These are phyloP conservation scores for Neofusicoccum parvum DNA, from an alignment of 2,329 filamentous ascomycete species.

Conservation along the genomic window DNA sequence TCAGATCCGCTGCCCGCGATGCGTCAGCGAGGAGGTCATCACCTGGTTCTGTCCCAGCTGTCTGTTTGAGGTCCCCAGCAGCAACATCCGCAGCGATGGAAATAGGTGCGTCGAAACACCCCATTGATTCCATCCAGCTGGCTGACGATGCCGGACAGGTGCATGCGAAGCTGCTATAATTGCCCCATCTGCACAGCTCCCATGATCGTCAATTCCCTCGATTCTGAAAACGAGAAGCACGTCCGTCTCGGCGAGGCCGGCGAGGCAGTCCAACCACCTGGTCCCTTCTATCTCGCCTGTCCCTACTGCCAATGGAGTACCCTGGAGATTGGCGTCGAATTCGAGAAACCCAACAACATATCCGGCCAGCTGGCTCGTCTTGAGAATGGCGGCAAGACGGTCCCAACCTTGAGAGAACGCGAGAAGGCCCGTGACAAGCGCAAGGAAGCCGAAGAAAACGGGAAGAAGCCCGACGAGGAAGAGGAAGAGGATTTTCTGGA, in stretches of 20 bases:
- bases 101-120: slow-evolving; percentile 67
- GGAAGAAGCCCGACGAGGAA: slow-evolving; percentile 24
- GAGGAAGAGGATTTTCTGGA: slow-evolving; percentile 24
- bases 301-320: slow-evolving; percentile 93
- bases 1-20: slow-evolving; percentile 90
- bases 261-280: slow-evolving; percentile 31
- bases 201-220: slow-evolving; percentile 70
- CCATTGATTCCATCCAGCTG: neutral
- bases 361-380: slow-evolving; percentile 76
- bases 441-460: slow-evolving; percentile 33
- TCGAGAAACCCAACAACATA: slow-evolving; percentile 87
- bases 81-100: slow-evolving; percentile 86
- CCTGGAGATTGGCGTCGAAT: slow-evolving; percentile 83
- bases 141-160: slow-evolving; percentile 54
- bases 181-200: slow-evolving; percentile 87
- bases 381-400: slow-evolving; percentile 51
- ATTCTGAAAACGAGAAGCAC: slow-evolving; percentile 24
- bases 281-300: slow-evolving; percentile 79
- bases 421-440: slow-evolving; percentile 43
- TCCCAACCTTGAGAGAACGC: slow-evolving; percentile 43
- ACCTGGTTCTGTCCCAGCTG: slow-evolving; percentile 96
- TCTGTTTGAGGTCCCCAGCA: slow-evolving; percentile 93
- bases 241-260: slow-evolving; percentile 8
- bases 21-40: slow-evolving; percentile 88
- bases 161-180: slow-evolving; percentile 92